Evolutionary conservation across 495 filamentous ascomycete species (phyloP), one percentile per base, ranked within the genome.

Genomic region (Melanomma pulvis-pyrius): DNA sequence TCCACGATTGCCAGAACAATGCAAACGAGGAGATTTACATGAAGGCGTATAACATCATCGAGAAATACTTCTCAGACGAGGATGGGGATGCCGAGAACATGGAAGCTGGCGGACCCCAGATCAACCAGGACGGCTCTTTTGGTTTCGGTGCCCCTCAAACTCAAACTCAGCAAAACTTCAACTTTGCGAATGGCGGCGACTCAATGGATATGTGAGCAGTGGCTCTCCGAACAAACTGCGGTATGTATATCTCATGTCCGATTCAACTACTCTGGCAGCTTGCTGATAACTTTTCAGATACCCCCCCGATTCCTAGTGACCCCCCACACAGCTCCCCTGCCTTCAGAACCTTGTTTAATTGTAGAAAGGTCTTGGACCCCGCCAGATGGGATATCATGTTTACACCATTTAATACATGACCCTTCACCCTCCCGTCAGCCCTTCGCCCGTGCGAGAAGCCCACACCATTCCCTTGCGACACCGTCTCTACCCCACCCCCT

Each of bases 11-110:
- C 86, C 96, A 99, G 83, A 97, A 93, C 80, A 99, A 99, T 71
- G 93, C 96, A 80, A 99, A 99, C 80, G 96, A 98, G 80, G 96
- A 99, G 81, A 99, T 99, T 71, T 99, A 99, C 84, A 97, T 99
- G 94, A 99, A 99, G 87, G 96, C 96, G 0, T 99, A 97, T 83
- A 97, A 94, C 83, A 98, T 99, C 80, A 99, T 99, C 73, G 96
- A 98, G 85, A 97, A 97, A 82, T 98, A 99, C 84, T 99, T 99
- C 85, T 96, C 92, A 0, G 96, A 99, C 75, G 94, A 98, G 71
- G 94, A 97, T 13, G 96, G 96, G 73, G 88, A 86, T 65, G 91
- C 83, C 59, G 89, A 86, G 69, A 90, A 92, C 53, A 86, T 88
- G 47, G 72, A 59, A 62, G 86, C 88, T 54, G 74, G 88, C 72